phyloP scores from a whole-genome alignment of 2,329 filamentous ascomycete species.

The Saccharata proteae region DNA sequence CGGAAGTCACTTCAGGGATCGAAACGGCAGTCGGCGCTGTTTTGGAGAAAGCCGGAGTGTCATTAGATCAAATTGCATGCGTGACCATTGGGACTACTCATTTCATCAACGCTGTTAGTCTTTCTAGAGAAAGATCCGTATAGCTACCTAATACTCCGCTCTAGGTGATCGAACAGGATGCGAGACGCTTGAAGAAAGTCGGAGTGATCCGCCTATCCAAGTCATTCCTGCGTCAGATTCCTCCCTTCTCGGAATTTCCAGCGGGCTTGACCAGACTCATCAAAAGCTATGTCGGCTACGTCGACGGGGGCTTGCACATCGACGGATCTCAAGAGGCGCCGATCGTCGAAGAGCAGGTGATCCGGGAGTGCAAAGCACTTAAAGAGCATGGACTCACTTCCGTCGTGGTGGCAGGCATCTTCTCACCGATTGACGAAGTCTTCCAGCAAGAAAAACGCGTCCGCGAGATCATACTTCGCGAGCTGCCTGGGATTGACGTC shows the following conservation, averaged over 20 bases:
- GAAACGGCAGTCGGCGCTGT: conserved; percentile 22
- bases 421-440: conserved; percentile 44
- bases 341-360: conserved; percentile 32
- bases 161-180: conserved; percentile 16
- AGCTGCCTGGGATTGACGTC: conserved; percentile 36
- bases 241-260: conserved; percentile 40
- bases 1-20: conserved; percentile 25
- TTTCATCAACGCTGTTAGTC: conserved; percentile 21
- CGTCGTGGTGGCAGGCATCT: conserved; percentile 46
- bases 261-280: conserved; percentile 25
- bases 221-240: conserved; percentile 36
- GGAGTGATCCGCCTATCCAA: conserved; percentile 40
- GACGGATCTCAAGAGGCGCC: conserved; percentile 31
- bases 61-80: conserved; percentile 25
- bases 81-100: conserved; percentile 41
- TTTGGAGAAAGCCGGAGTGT: conserved; percentile 20
- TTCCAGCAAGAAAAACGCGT: conserved; percentile 41
- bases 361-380: conserved; percentile 32
- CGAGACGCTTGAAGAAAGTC: conserved; percentile 21
- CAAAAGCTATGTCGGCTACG: conserved; percentile 30
- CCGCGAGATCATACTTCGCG: conserved; percentile 34
- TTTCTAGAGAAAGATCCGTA: neutral
- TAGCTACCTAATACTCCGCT: neutral
- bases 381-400: conserved; percentile 31
- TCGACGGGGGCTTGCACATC: conserved; percentile 39